Percentiles rank a stretch among this genome's conserved stretches.
Conservation (phyloP, 768 basidiomycete species). For the Amylocystis lapponica region DNA sequence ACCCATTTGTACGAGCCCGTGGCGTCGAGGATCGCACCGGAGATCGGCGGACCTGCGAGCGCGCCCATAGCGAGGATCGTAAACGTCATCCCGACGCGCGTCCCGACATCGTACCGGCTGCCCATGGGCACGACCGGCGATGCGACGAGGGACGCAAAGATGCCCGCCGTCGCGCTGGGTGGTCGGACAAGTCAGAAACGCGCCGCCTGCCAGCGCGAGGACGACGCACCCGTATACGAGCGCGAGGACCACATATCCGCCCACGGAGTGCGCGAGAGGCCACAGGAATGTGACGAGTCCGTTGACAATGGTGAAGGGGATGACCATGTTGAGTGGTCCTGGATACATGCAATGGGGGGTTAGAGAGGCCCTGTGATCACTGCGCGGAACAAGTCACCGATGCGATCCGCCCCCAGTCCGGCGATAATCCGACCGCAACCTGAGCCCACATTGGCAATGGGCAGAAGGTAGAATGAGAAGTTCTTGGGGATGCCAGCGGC, state of each 20-base stretch:
- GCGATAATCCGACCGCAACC: constrained; percentile 52
- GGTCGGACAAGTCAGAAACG: background rate
- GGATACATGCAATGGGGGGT: background rate
- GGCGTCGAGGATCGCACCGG: constrained; percentile 55
- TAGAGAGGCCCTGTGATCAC: background rate
- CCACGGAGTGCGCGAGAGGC: constrained; percentile 52
- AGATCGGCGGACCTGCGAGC: constrained; percentile 66
- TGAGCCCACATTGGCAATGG: constrained; percentile 64
- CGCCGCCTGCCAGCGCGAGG: background rate
- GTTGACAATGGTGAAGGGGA: constrained; percentile 51
- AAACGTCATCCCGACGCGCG: constrained; percentile 58
- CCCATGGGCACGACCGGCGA: constrained; percentile 60
- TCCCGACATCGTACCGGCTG: constrained; percentile 51
- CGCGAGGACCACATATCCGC: constrained; percentile 44
- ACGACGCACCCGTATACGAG: constrained; percentile 59
- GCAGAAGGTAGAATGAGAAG: constrained; percentile 58
- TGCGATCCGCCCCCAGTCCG: constrained; percentile 48
- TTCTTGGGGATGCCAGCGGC: constrained; percentile 40
- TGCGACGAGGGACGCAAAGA: constrained; percentile 49
- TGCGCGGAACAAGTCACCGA: constrained; percentile 40
- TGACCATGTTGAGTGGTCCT: constrained; percentile 69
- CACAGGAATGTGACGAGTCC: constrained; percentile 61
- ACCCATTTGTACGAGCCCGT: constrained; percentile 50
- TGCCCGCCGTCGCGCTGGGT: constrained; percentile 55
- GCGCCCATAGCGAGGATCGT: constrained; percentile 57